These are phyloP conservation scores for Cochlearia excelsa DNA, from an alignment of 345 rosid genomes.

Conservation along the genomic window DNA sequence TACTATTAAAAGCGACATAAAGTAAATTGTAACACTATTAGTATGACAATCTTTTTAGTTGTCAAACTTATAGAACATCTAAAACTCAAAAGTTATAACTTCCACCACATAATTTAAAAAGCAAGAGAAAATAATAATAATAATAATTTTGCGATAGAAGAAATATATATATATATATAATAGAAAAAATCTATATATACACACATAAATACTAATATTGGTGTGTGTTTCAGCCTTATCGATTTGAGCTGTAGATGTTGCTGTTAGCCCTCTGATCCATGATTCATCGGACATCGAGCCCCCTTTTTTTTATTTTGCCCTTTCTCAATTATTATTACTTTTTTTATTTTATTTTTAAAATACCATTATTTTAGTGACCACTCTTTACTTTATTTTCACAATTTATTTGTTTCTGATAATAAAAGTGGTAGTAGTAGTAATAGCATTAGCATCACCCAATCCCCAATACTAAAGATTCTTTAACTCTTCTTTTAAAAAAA, in stretches of 20 bases:
- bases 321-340: neutral
- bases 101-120: no score
- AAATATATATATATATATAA: no score
- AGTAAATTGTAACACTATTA: constrained; percentile 12
- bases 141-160: no score
- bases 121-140: no score
- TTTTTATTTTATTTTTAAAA: neutral
- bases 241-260: constrained; percentile 41
- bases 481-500: constrained; percentile 11
- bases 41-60: constrained; percentile 15
- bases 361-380: neutral
- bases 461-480: constrained; percentile 46
- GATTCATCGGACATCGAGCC: constrained; percentile 53
- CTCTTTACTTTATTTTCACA: neutral
- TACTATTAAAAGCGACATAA: constrained; percentile 8
- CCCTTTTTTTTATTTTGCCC: constrained; percentile 20
- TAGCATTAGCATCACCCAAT: constrained; percentile 17
- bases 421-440: constrained; percentile 34
- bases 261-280: constrained; percentile 30
- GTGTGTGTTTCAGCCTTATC: constrained; percentile 36
- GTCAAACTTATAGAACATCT: neutral
- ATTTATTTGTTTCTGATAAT: constrained; percentile 15
- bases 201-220: neutral
- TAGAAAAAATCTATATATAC: no score
- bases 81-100: no score